phyloP scores from a whole-genome alignment of 768 basidiomycete species.

The Leucocoprinus birnbaumii region DNA sequence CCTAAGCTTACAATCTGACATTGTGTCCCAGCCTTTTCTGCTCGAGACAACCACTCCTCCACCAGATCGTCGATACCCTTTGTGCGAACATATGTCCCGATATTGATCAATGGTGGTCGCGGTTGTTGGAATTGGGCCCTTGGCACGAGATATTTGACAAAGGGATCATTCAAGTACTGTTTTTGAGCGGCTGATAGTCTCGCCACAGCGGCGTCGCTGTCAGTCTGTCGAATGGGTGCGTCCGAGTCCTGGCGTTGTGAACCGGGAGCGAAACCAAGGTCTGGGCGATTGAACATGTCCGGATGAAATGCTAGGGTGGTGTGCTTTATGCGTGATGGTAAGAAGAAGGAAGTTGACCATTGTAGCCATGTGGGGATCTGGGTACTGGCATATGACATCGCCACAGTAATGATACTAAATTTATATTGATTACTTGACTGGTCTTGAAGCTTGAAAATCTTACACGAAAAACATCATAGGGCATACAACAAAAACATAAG shows the following conservation, averaged over 20 bases:
- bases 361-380: not conserved
- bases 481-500: not conserved
- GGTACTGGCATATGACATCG: not conserved
- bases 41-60: constrained; percentile 54
- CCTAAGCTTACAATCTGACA: constrained; percentile 94
- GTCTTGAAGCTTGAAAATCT: not conserved
- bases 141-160: constrained; percentile 62
- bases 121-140: constrained; percentile 58
- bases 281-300: constrained; percentile 4
- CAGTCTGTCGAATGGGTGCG: constrained; percentile 69
- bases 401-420: not conserved
- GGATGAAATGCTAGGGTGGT: not conserved
- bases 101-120: constrained; percentile 88
- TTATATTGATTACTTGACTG: not conserved
- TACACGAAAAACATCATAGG: too few relatives aligned
- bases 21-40: constrained; percentile 35
- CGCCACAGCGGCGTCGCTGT: constrained; percentile 81
- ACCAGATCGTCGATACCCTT: constrained; percentile 78
- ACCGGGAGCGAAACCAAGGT: constrained; percentile 6
- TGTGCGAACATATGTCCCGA: constrained; percentile 89
- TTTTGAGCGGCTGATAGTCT: constrained; percentile 81
- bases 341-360: not conserved
- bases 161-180: constrained; percentile 80
- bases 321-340: too few relatives aligned
- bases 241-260: constrained; percentile 40